These are phyloP conservation scores for Phytophthora tubulina DNA, from an alignment of 352 stramenopile species.

Conservation along the genomic window DNA sequence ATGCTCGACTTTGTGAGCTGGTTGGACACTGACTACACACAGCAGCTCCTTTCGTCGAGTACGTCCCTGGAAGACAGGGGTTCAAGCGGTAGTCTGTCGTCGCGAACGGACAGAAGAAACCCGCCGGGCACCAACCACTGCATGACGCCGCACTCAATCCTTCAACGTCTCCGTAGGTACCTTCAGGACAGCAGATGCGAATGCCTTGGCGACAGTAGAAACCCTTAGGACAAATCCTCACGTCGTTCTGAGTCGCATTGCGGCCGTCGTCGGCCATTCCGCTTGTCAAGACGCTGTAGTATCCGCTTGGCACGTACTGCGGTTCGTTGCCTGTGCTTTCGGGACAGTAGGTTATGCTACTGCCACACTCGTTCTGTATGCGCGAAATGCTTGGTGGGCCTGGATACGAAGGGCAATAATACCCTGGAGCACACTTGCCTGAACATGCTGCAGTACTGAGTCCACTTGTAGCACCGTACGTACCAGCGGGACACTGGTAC, in stretches of 20 bases:
- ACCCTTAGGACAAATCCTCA: conserved; percentile 64
- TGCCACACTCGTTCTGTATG: conserved; percentile 64
- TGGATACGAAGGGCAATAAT: conserved; percentile 79
- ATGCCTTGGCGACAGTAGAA: conserved; percentile 84
- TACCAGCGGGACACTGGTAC: conserved; percentile 78
- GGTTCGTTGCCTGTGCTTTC: conserved; percentile 63
- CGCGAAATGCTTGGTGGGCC: conserved; percentile 45
- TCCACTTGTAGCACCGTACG: conserved; percentile 61
- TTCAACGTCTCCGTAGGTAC: conserved; percentile 65
- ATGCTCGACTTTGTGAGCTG: conserved; percentile 25
- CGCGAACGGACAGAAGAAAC: conserved; percentile 72
- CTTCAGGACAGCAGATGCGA: conserved; percentile 68
- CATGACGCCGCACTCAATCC: conserved; percentile 63
- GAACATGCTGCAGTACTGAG: conserved; percentile 61
- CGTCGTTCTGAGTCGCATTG: conserved; percentile 64
- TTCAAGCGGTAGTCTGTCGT: conserved; percentile 59
- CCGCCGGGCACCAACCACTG: conserved; percentile 71
- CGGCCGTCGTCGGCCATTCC: conserved; percentile 41
- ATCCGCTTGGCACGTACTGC: conserved; percentile 50
- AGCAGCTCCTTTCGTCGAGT: conserved; percentile 49
- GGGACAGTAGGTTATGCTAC: conserved; percentile 66
- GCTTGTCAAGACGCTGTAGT: conserved; percentile 59
- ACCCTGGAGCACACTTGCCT: conserved; percentile 66
- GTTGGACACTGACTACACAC: conserved; percentile 60
- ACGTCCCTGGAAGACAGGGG: conserved; percentile 54